Base-by-base conservation (phyloP, 2,329 filamentous ascomycete species). In the Fusarium albosuccineum region DNA sequence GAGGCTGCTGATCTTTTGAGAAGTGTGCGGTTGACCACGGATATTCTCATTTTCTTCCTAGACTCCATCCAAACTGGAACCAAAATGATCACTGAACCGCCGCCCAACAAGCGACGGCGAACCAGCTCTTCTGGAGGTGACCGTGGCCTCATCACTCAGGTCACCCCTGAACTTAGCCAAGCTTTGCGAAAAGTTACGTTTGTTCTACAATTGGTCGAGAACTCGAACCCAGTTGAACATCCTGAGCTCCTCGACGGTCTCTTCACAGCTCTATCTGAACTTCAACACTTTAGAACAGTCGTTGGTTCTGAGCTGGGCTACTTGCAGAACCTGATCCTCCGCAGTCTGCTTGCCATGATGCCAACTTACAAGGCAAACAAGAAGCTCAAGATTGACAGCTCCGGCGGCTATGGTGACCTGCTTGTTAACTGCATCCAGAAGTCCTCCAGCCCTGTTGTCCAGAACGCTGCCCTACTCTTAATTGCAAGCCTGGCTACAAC, bases 361-460 rank as follows among this genome's bases (percentile, higher is more conserved):
- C 91, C 93, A 60, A 88, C 89, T 1, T 90, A 92, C 73, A 92
- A 92, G 78, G 78, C 80, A 51, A 83, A 88, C 77, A 83, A 84
- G 74, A 80, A 79, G 34, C 81, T 91, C 40, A 86, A 87, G 60
- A 90, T 97, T 58, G 93, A 97, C 76, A 88, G 89, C 45, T 91
- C 92, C 3, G 90, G 89, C 37, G 91, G 97, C 39, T 90, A 97
- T 59, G 92, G 93, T 4, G 96, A 99, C 76, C 81, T 98, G 45
- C 89, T 99, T 56, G 94, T 98, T 49, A 94, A 97, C 75, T 97
- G 94, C 81, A 92, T 99, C 44, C 92, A 97, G 74, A 94, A 93
- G 64, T 97, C 94, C 0, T 89, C 92, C 27, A 97, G 92, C 77
- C 94, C 94, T 1, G 93, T 97, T 67, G 94, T 99, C 7, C 97